Evolutionary conservation across 139 green algal species (phyloP), one percentile per base, ranked within the genome.

Genomic region (Pseudopediastrum boryanum): DNA sequence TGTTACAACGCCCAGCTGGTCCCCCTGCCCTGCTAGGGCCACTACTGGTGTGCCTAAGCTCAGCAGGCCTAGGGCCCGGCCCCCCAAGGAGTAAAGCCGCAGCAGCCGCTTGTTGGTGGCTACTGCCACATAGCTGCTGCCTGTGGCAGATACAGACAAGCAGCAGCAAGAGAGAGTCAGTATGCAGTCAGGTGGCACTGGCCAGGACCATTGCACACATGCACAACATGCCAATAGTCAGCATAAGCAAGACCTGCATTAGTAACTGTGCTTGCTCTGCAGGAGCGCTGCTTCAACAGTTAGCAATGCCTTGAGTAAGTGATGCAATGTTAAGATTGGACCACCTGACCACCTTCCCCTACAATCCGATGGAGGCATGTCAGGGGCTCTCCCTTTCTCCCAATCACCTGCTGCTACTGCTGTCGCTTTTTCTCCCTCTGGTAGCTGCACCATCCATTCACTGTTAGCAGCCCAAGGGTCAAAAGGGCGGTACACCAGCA

Each of bases 391-490:
- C n/a, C n/a, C n/a, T n/a, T n/a, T n/a, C n/a, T n/a, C n/a, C n/a
- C n/a, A n/a, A n/a, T 29, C 71, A 83, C 83, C 83, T 27, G 86
- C 73, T 4, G 94, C 91, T 2, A 95, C 71, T 29, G 84, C 84
- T 46, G 81, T 33, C 4, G 88, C 87, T 27, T 95, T 84, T 77
- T 98, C 94, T 0, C 89, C 89, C 10, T 50, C 70, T 0, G 93
- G 88, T 44, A 98, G 81, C 2, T 51, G 42, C 42, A 93, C 61
- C 0, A 71, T 84, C 94, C 94, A 98, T 44, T 98, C 92, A 21
- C 74, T 83, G 80, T 93, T 89, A 21, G 84, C 8, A 1, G 86
- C 84, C 94, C 94, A 98, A 46, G 69, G 72, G 44, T 94, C 91
- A 75, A 95, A 97, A 23, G 90, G 89, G 3, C 91, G 81, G 81